These are phyloP conservation scores for Theobroma grandiflorum DNA, from an alignment of 441 rosid genomes.

Conservation along the genomic window DNA sequence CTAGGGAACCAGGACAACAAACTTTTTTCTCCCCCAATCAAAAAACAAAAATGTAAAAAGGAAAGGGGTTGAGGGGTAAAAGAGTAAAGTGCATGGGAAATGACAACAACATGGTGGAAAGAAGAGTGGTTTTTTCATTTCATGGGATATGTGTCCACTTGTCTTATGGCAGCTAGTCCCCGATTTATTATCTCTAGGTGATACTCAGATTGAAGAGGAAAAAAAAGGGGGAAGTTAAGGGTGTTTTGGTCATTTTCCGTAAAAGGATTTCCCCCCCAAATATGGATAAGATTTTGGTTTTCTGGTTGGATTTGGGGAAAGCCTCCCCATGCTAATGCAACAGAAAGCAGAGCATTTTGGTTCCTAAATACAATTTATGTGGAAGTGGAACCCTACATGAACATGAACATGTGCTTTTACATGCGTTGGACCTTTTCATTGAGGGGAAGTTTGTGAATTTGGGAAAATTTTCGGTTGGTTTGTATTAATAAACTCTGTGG, in stretches of 20 bases:
- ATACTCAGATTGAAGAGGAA: background rate
- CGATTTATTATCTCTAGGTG: background rate
- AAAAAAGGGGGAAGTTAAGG: background rate
- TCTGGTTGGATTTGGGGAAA: no score
- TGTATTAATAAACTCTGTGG: no score
- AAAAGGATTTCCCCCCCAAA: background rate
- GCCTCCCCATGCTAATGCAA: no score
- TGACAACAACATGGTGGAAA: background rate
- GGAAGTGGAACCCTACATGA: no score
- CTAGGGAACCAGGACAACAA: background rate
- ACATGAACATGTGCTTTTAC: no score
- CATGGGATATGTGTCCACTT: constrained; percentile 14
- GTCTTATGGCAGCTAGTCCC: background rate
- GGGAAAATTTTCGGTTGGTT: no score
- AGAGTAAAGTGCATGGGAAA: constrained; percentile 2
- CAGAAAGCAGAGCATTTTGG: no score
- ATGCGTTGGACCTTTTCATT: no score
- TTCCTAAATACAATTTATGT: no score
- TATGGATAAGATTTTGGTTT: background rate
- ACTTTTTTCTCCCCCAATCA: background rate
- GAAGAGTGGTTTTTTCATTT: background rate
- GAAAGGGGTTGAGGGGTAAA: background rate
- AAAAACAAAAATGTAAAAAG: background rate
- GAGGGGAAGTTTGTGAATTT: no score
- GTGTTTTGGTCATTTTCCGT: background rate